phyloP scores from a whole-genome alignment of 495 filamentous ascomycete genomes.

The Talaromyces liani region DNA sequence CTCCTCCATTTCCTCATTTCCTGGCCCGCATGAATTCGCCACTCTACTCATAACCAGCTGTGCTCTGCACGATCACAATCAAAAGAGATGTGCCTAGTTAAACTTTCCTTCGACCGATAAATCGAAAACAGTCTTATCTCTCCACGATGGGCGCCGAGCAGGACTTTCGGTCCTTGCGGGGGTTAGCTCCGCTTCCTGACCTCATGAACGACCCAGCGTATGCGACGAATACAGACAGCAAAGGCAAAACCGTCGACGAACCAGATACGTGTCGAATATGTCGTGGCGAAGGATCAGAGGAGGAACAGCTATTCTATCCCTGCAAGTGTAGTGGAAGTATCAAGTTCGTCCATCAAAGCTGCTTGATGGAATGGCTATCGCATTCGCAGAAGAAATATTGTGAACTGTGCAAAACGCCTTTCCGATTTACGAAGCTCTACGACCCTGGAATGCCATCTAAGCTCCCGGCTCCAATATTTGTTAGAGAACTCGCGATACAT shows the following conservation, averaged over 20 bases:
- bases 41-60: background rate
- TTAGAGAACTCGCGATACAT: constrained; percentile 67
- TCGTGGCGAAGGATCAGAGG: constrained; percentile 73
- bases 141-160: constrained; percentile 12
- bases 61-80: background rate
- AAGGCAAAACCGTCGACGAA: constrained; percentile 36
- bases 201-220: constrained; percentile 62
- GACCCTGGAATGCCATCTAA: constrained; percentile 81
- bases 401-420: constrained; percentile 97
- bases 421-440: constrained; percentile 97
- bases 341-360: constrained; percentile 95
- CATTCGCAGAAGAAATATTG: constrained; percentile 99
- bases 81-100: constrained; percentile 22
- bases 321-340: constrained; percentile 99
- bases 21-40: background rate
- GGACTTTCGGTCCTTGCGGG: constrained; percentile 11
- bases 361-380: constrained; percentile 94
- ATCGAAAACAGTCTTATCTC: constrained; percentile 10
- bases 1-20: background rate
- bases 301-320: constrained; percentile 90
- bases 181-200: constrained; percentile 36
- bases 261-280: constrained; percentile 92
- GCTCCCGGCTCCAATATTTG: constrained; percentile 72
- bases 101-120: background rate
- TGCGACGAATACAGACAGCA: constrained; percentile 22